Evolutionary conservation across 805 yeast species (phyloP), one percentile per base, ranked within the genome.

Genomic region (Yamadazyma endophytica): DNA sequence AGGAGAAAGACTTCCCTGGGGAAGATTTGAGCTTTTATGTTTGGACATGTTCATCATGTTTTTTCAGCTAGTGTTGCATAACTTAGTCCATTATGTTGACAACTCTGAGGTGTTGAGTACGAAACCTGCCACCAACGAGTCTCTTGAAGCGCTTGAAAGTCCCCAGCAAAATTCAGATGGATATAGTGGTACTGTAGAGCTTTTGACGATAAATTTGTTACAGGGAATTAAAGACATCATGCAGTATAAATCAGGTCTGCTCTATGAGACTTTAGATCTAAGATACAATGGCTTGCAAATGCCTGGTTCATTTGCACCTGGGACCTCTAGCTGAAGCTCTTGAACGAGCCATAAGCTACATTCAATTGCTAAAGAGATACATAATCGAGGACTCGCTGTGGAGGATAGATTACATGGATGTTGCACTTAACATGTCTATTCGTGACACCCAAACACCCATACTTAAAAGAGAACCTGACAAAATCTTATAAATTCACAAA

Each of bases 131-230:
- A 17, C 33, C 3, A 13, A 12, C 7, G 25, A 28, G 9, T 6
- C 12, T 2, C 18, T 20, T 24, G 35, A 31, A 13, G 13, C n/a
- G 14, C 36, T 42, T n/a, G 50, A 44, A 12, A 39, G 33, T 25
- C 34, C 36, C 17, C 47, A 49, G 13, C 29, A 36, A 6, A 52
- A 44, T 23, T 49, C 53, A 9, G 70, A 65, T 42, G 71, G 71
- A 2, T 64, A 56, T 42, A 54, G 48, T 29, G 70, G 71, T 2
- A 57, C 59, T 25, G 68, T 64, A 6, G 35, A 35, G 24, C 42
- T 65, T 21, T 15, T 62, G 13, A 39, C 49, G 2, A 36, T 65
- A 13, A 52, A 63, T 21, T 17, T 41, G 15, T 17, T 36, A 3
- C 30, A 31, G 9, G 27, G 28, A 14, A 33, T 40, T 3, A 28